Evolutionary conservation across 768 basidiomycete genomes (phyloP).

Genomic region (Collybia sp.): DNA sequence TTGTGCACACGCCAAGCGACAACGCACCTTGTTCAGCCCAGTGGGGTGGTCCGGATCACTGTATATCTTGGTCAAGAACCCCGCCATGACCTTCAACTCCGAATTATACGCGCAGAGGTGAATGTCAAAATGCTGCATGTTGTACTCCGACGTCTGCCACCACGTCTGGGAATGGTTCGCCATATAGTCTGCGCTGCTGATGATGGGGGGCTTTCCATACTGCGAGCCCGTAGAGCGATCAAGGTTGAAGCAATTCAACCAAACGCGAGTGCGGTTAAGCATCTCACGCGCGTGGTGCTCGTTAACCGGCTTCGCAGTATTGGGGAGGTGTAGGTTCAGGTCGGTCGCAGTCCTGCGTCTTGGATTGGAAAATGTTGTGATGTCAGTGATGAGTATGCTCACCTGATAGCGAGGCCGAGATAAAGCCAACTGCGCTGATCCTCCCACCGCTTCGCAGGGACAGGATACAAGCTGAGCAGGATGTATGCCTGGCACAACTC

Average conservation of each 20-base stretch:
- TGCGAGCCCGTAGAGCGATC: constrained; percentile 87
- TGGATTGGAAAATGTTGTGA: not conserved
- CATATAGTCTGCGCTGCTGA: constrained; percentile 73
- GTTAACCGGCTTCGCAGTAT: constrained; percentile 67
- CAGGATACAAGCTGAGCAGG: constrained; percentile 69
- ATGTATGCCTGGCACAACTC: constrained; percentile 86
- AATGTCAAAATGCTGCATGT: constrained; percentile 73
- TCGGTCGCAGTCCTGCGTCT: constrained; percentile 74
- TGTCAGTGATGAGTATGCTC: constrained; percentile 5
- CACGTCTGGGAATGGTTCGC: constrained; percentile 65
- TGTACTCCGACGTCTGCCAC: constrained; percentile 67
- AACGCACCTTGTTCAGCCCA: constrained; percentile 66
- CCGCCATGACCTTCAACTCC: constrained; percentile 60
- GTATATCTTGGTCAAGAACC: constrained; percentile 61
- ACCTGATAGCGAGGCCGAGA: constrained; percentile 87
- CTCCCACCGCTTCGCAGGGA: constrained; percentile 78
- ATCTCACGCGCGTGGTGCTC: constrained; percentile 83
- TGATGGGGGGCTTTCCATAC: constrained; percentile 84
- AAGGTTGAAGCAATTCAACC: constrained; percentile 88
- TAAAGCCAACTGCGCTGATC: constrained; percentile 90
- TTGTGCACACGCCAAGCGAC: not conserved
- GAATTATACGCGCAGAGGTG: constrained; percentile 76
- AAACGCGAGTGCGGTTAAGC: constrained; percentile 84
- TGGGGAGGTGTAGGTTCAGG: constrained; percentile 80
- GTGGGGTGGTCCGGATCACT: constrained; percentile 71